Percentiles rank a stretch among this genome's conserved stretches.
These are phyloP conservation scores for Chalaropsis thielavioides DNA, from an alignment of 2,329 filamentous ascomycete species.

Conservation along the genomic window DNA sequence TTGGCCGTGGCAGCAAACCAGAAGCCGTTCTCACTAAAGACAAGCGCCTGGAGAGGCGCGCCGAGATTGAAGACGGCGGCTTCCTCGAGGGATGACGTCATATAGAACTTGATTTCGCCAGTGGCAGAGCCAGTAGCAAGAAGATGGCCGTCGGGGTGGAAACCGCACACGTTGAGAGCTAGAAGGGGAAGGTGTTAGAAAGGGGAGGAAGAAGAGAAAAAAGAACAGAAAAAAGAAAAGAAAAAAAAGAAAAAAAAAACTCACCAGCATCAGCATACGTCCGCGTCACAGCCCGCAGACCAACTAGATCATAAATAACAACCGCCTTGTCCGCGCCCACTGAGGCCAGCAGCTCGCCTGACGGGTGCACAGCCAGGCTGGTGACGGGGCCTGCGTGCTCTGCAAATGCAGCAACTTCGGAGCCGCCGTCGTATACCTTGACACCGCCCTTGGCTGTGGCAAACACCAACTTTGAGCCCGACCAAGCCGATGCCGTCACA, in stretches of 20 bases:
- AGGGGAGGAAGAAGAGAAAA: neutral
- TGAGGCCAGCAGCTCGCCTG: conserved; percentile 68
- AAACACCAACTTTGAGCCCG: conserved; percentile 53
- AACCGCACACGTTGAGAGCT: conserved; percentile 65
- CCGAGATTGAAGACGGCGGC: conserved; percentile 60
- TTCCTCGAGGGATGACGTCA: conserved; percentile 63
- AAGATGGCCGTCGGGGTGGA: conserved; percentile 95
- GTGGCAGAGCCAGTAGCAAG: conserved; percentile 69
- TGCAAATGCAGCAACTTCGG: conserved; percentile 53
- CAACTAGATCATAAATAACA: conserved; percentile 67
- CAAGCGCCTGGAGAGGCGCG: conserved; percentile 57
- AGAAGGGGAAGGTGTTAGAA: conserved; percentile 19
- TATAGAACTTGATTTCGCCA: conserved; percentile 77
- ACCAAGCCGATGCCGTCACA: conserved; percentile 52
- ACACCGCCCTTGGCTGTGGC: conserved; percentile 63
- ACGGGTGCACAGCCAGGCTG: conserved; percentile 66
- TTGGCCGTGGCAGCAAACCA: conserved; percentile 80
- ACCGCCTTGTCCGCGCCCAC: conserved; percentile 87
- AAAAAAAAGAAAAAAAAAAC: conserved; percentile 24
- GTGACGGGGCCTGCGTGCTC: conserved; percentile 73
- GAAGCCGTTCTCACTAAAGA: conserved; percentile 92
- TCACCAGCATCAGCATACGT: conserved; percentile 67
- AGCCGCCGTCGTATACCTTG: conserved; percentile 63
- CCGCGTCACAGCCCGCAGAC: conserved; percentile 55
- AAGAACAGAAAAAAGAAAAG: conserved; percentile 12